Conservation (phyloP, 2,329 filamentous ascomycete genomes). For the Ophiocordyceps camponoti-floridani region DNA sequence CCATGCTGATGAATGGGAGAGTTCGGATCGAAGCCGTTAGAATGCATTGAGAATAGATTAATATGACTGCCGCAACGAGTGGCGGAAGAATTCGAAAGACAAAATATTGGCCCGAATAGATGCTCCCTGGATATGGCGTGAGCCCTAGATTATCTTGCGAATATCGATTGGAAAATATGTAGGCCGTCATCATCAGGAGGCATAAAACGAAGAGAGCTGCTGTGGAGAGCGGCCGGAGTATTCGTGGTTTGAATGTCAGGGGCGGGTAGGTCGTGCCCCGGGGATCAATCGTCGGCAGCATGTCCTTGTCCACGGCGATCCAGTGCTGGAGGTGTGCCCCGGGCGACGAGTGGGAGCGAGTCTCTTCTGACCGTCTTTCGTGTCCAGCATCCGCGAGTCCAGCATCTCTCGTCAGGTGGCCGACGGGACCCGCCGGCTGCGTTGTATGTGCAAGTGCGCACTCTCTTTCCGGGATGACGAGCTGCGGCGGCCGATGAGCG, state of each 20-base stretch:
- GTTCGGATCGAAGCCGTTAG: constrained; percentile 58
- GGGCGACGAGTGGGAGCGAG: constrained; percentile 1
- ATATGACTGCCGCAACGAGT: constrained; percentile 49
- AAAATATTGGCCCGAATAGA: constrained; percentile 64
- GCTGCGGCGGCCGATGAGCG: constrained; percentile 10
- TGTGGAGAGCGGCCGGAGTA: constrained; percentile 51
- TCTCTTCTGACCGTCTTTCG: neutral
- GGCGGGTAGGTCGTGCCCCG: constrained; percentile 21
- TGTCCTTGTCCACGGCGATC: constrained; percentile 17
- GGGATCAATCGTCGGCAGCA: constrained; percentile 18
- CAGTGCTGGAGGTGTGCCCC: constrained; percentile 4
- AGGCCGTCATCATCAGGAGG: constrained; percentile 49
- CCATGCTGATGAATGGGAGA: constrained; percentile 63
- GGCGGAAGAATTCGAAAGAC: constrained; percentile 75
- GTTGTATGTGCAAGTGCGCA: neutral
- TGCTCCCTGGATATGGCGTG: constrained; percentile 43
- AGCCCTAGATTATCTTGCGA: constrained; percentile 46
- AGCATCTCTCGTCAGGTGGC: neutral
- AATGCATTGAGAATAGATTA: constrained; percentile 63
- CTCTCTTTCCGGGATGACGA: constrained; percentile 6
- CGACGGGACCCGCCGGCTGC: neutral
- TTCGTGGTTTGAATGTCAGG: constrained; percentile 53
- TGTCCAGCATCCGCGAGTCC: neutral
- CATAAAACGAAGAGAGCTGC: constrained; percentile 40
- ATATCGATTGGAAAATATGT: constrained; percentile 57